Evolutionary conservation across 1,284 basidiomycete genomes (phyloP).

Genomic region (Puccinia hordei): DNA sequence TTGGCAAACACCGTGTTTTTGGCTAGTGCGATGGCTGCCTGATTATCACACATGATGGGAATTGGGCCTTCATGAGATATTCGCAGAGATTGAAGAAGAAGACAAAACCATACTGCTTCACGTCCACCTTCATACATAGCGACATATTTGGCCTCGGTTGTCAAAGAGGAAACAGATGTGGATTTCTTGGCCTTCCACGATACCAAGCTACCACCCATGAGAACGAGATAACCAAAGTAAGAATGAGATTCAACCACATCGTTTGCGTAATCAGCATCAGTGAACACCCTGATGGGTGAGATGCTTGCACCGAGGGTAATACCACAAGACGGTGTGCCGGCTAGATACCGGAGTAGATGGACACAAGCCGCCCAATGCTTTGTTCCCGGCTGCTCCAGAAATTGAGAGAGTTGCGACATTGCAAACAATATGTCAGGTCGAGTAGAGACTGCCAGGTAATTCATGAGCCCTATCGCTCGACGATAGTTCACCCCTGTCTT

Average conservation of each 20-base stretch:
- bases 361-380: neutral
- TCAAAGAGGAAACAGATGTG: neutral
- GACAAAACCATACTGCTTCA: neutral
- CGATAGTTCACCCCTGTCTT: no score
- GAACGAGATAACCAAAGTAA: neutral
- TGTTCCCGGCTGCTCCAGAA: no score
- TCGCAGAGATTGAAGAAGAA: neutral
- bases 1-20: no score
- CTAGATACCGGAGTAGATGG: neutral
- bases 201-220: neutral
- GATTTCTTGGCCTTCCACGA: conserved; percentile 3
- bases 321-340: neutral
- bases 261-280: neutral
- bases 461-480: no score
- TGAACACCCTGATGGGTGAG: neutral
- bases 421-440: no score
- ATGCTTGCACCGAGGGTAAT: neutral
- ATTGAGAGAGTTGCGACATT: no score
- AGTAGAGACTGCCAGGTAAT: no score
- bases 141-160: neutral
- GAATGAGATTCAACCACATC: neutral
- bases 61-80: no score
- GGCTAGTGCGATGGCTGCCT: neutral
- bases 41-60: neutral
- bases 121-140: neutral